Base-by-base conservation (phyloP, 305 asterid species). In the Rubia peregrina region DNA sequence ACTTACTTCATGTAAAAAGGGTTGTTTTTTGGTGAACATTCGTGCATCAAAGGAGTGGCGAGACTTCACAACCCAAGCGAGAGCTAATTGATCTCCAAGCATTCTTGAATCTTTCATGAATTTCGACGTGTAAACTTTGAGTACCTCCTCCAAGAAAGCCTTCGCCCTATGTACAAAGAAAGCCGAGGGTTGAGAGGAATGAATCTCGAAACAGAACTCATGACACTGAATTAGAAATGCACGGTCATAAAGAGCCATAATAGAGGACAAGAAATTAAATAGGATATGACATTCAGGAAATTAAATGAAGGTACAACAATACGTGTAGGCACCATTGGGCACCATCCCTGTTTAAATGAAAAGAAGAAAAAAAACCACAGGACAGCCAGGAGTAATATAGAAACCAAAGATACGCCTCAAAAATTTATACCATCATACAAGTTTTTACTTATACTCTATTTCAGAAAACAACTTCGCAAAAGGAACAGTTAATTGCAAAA, bases 21-120 rank as follows among this genome's bases (percentile, higher is more conserved):
- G 83, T 80, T 87, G 86, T 75, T 85, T 82, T 75, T 74, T 83
- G 40, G 95, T 79, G 74, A 90, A 91, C 73, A 76, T 83, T 79
- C 70, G 74, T 4, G 56, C 68, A 78, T 85, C 79, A 53, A 93
- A 91, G 38, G 84, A 80, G 83, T 88, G 83, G 24, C 81, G 71
- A 46, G 95, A 88, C 70, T 75, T 88, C 64, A 93, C 88, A 33
- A 87, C 68, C 68, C 68, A 64, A 7, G 51, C 68, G 16, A 64
- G 68, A 16, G 68, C 68, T 64, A 64, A 64, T n/a, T 64, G 68
- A 64, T 64, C 68, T 64, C 68, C 68, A 8, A 64, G 68, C 68
- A 64, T 64, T n/a, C 68, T 43, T 21, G 68, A 64, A 64, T 51
- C 68, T 40, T 41, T 64, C 68, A 64, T 64, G 68, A 16, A 64